Conservation (phyloP, 208 protist genomes). For the Leishmania braziliensis region DNA sequence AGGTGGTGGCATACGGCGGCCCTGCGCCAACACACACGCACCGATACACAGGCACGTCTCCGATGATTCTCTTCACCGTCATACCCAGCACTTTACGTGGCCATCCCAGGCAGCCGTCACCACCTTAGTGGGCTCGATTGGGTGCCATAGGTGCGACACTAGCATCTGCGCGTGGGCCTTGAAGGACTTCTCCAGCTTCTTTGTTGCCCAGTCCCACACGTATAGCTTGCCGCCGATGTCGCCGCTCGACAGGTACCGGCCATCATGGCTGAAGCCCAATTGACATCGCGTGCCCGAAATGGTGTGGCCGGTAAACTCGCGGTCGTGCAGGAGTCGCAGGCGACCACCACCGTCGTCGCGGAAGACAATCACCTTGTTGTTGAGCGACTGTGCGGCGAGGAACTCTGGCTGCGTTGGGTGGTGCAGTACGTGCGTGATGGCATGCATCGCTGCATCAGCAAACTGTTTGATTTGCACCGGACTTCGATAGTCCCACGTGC, state of each 20-base stretch:
- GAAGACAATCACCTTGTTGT: conserved; percentile 96
- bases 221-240: conserved; percentile 92
- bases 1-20: neutral
- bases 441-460: conserved; percentile 94
- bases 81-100: conserved; percentile 92
- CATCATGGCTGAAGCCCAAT: conserved; percentile 92
- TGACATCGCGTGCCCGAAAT: conserved; percentile 95
- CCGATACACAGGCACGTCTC: neutral
- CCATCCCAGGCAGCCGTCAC: conserved; percentile 95
- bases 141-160: conserved; percentile 94
- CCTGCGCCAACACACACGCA: neutral
- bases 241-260: conserved; percentile 89
- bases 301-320: conserved; percentile 93
- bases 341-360: conserved; percentile 73
- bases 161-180: conserved; percentile 87
- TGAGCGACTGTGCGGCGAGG: conserved; percentile 93
- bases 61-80: neutral
- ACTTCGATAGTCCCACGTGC: conserved; percentile 97
- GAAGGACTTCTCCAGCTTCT: conserved; percentile 83
- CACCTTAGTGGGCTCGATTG: conserved; percentile 87
- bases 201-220: conserved; percentile 95
- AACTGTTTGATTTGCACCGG: conserved; percentile 97
- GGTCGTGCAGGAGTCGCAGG: conserved; percentile 84
- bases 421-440: conserved; percentile 81
- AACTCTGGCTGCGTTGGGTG: conserved; percentile 92